These are phyloP conservation scores for Patellifolia procumbens DNA, from an alignment of 179 eudicot genomes.

Conservation along the genomic window DNA sequence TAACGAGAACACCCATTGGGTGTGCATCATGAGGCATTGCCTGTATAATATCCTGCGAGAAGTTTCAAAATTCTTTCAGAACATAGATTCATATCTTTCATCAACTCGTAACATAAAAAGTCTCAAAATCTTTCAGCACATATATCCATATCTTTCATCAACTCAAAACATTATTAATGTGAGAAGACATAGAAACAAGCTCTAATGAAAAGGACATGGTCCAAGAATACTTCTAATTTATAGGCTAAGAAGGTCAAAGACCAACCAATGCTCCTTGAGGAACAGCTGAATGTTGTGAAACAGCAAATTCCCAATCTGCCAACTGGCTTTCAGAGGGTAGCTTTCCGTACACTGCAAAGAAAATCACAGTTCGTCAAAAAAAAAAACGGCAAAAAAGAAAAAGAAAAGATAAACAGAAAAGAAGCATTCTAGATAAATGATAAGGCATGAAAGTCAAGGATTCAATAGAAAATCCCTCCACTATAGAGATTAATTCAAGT, in stretches of 20 bases:
- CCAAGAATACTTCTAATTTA: neutral
- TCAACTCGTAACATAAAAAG: slow-evolving; percentile 9
- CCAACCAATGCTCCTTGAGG: slow-evolving; percentile 93
- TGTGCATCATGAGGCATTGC: slow-evolving; percentile 99
- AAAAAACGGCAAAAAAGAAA: neutral
- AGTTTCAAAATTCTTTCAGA: slow-evolving; percentile 5
- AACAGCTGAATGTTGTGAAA: slow-evolving; percentile 95
- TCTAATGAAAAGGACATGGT: neutral
- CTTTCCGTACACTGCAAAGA: slow-evolving; percentile 80
- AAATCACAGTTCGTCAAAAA: neutral
- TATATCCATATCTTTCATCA: neutral
- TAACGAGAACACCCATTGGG: slow-evolving; percentile 98
- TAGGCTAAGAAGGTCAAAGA: slow-evolving; percentile 10
- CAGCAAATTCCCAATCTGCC: slow-evolving; percentile 94
- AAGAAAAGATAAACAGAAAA: too few species aligned
- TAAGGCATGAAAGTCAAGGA: neutral
- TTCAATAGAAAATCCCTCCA: neutral
- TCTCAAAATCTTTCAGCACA: neutral
- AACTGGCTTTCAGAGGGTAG: slow-evolving; percentile 82
- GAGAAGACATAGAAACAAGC: too few species aligned
- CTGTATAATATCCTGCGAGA: slow-evolving; percentile 87
- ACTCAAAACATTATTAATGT: neutral
- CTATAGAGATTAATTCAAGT: too few species aligned
- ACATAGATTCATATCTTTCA: neutral
- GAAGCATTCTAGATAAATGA: neutral